phyloP scores from a whole-genome alignment of 1,284 basidiomycete species.

The Rhodotorula sp. region DNA sequence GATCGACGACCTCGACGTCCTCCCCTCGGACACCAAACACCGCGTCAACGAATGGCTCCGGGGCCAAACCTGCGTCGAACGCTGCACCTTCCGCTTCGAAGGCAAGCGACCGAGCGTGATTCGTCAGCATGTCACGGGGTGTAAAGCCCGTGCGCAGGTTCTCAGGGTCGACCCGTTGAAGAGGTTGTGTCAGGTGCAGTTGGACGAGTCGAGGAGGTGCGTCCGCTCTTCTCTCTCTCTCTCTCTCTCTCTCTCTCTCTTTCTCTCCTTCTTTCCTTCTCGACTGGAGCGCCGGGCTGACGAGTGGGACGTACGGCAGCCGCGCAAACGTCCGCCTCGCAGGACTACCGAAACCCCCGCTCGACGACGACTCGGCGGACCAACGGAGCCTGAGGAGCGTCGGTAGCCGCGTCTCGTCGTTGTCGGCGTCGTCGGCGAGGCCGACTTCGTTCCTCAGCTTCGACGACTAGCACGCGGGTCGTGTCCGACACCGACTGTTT shows the following conservation, averaged over 20 bases:
- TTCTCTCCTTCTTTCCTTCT: neutral
- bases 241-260: too few species aligned
- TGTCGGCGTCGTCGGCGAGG: neutral
- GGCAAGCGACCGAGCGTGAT: constrained; percentile 32
- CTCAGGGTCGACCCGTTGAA: constrained; percentile 22
- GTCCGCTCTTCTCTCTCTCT: neutral
- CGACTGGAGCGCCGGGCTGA: neutral
- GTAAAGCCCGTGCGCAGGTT: constrained; percentile 13
- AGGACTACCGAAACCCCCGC: neutral
- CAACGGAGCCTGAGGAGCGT: constrained; percentile 7
- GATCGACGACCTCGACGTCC: constrained; percentile 26
- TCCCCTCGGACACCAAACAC: constrained; percentile 20
- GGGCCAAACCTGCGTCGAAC: constrained; percentile 21
- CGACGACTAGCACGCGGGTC: neutral
- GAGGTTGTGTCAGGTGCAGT: constrained; percentile 31
- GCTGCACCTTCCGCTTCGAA: constrained; percentile 24
- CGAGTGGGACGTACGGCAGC: neutral
- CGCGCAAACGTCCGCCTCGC: neutral
- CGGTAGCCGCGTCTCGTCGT: constrained; percentile 6
- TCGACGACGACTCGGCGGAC: constrained; percentile 1
- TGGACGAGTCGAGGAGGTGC: constrained; percentile 5
- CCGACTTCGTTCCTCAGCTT: neutral
- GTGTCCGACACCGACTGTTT: too few species aligned
- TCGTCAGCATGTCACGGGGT: constrained; percentile 29
- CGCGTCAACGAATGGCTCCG: constrained; percentile 29